A percentile compares a stretch with the other conserved stretches of the same genome.
Conservation (phyloP, 225 moss, liverwort and hornwort species). For the Asterella californica region DNA sequence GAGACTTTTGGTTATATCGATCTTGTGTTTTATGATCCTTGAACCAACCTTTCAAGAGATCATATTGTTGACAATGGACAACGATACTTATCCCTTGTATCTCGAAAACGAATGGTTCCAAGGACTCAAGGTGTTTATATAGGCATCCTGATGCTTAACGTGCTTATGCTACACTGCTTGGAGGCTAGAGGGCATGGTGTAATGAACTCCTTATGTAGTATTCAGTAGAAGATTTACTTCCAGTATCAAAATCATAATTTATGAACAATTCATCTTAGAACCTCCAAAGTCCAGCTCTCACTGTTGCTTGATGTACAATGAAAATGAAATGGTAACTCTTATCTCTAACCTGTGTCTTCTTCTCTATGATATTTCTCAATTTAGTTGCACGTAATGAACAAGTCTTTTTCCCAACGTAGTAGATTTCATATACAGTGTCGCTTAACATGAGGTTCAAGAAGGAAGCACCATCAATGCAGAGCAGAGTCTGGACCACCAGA, state of each 20-base stretch:
- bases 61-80: no score
- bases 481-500: constrained; percentile 43
- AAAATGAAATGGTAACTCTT: background rate
- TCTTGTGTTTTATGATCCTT: no score
- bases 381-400: background rate
- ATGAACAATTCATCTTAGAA: background rate
- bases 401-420: background rate
- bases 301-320: background rate
- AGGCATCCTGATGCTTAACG: background rate
- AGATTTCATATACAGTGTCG: background rate
- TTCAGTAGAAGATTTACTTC: no score
- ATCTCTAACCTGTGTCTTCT: background rate
- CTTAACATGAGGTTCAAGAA: constrained; percentile 13
- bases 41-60: no score
- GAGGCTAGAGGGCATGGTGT: background rate
- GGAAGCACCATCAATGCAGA: constrained; percentile 13
- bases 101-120: no score
- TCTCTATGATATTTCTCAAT: background rate
- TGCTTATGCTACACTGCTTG: background rate
- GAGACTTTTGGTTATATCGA: no score
- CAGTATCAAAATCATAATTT: no score
- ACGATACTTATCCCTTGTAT: no score
- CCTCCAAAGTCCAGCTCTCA: no score
- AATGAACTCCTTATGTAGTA: background rate
- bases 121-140: no score